Evolutionary conservation across 345 rosid genomes (phyloP).

Genomic region (Dimocarpus longan): DNA sequence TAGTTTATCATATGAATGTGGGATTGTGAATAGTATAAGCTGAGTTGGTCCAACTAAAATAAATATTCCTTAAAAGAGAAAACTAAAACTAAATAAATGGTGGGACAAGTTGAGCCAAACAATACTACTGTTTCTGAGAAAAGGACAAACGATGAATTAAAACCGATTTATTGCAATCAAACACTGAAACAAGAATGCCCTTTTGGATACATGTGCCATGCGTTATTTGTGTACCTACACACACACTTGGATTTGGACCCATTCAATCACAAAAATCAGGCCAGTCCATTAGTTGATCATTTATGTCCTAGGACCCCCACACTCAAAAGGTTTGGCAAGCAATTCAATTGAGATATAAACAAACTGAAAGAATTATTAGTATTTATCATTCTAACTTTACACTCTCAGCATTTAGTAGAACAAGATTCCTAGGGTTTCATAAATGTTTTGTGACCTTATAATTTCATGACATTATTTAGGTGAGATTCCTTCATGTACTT

Average conservation of each 20-base stretch:
- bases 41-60: not conserved
- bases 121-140: not conserved
- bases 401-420: not conserved
- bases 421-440: not conserved
- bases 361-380: no score
- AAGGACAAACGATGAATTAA: conserved; percentile 2
- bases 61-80: not conserved
- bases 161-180: not conserved
- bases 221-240: not conserved
- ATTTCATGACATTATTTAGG: not conserved
- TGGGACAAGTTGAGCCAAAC: conserved; percentile 7
- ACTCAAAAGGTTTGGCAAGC: no score
- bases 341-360: not conserved
- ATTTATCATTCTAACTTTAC: not conserved
- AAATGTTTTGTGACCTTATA: not conserved
- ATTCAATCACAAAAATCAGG: not conserved
- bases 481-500: conserved; percentile 12
- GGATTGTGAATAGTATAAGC: not conserved
- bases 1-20: not conserved
- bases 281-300: not conserved
- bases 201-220: not conserved
- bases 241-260: not conserved
- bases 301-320: not conserved
- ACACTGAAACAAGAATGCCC: not conserved
- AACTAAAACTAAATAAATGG: not conserved